Evolutionary conservation across 768 basidiomycete genomes (phyloP), one percentile per base, ranked within the genome.

Genomic region (Chalciporus chontae): DNA sequence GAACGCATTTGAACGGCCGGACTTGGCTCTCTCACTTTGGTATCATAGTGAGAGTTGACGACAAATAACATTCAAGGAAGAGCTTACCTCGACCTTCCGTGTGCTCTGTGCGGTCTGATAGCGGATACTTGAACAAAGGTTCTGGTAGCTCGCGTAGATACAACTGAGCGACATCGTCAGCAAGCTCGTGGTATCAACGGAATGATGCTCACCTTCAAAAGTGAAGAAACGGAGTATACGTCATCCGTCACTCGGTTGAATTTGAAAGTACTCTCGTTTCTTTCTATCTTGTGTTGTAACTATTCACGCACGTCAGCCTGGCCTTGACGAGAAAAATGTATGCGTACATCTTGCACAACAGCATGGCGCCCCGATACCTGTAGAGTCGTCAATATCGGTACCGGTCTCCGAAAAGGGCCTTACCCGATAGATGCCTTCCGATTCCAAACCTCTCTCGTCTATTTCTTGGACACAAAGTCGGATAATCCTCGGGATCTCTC

Each of bases 91-190:
- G 69, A 56, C 84, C 82, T 55, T 90, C 87, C 0, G 84, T 83
- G 61, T 92, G 83, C 56, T 91, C 87, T 23, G 88, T 73, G 18
- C 94, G 81, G 58, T 96, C 94, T 52, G 84, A 79, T 15, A 91
- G 69, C 9, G 87, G 75, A 60, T 87, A 87, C 61, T 72, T 84
- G 72, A 96, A 95, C 17, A 96, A 75, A 4, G 94, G 90, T 61
- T 96, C 94, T 2, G 93, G 91, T 14, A 96, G 71, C 61, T 90
- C 89, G 46, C 94, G 83, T 19, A 95, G 73, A 71, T 95, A 89
- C 31, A 84, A 69, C 86, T 89, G 45, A 29, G 14, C 14, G 39
- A 26, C 14, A 15, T 58, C 41, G n/a, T 58, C 41, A 57, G 45
- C 45, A 29, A 29, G 10, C 27, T 37, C n/a, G 15, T 38, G 21